Evolutionary conservation across 306 rosid species (phyloP).

Genomic region (Acacia confusa): DNA sequence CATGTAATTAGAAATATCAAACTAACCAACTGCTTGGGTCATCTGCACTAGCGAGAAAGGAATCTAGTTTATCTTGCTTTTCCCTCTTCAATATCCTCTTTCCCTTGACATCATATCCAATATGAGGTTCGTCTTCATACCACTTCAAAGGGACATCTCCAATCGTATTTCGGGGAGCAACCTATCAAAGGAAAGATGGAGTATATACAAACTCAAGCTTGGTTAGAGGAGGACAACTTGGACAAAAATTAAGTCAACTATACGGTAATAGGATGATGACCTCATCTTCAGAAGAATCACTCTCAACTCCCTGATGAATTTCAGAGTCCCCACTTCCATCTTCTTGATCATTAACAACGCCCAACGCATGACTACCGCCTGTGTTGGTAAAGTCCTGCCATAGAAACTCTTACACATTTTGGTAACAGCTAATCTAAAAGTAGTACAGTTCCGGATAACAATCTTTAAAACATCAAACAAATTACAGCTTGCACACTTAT

Average conservation of each 20-base stretch:
- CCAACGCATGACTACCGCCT: neutral
- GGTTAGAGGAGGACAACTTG: neutral
- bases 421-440: neutral
- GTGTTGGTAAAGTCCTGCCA: constrained; percentile 48
- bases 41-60: constrained; percentile 78
- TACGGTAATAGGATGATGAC: constrained; percentile 34
- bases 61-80: constrained; percentile 68
- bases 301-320: constrained; percentile 53
- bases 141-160: constrained; percentile 89
- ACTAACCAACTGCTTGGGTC: constrained; percentile 83
- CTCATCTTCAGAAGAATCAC: constrained; percentile 99
- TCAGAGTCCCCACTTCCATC: constrained; percentile 48
- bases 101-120: constrained; percentile 85
- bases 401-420: constrained; percentile 17
- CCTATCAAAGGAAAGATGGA: constrained; percentile 44
- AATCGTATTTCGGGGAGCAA: constrained; percentile 77
- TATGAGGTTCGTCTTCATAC: constrained; percentile 85
- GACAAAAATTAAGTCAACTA: neutral
- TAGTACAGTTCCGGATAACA: neutral
- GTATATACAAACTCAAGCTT: neutral
- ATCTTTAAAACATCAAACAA: neutral
- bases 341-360: constrained; percentile 32
- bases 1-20: neutral
- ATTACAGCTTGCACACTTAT: neutral
- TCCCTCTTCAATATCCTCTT: constrained; percentile 82